Conservation (phyloP, 371 early-diverging fungal species). For the Mucor mucedo region DNA sequence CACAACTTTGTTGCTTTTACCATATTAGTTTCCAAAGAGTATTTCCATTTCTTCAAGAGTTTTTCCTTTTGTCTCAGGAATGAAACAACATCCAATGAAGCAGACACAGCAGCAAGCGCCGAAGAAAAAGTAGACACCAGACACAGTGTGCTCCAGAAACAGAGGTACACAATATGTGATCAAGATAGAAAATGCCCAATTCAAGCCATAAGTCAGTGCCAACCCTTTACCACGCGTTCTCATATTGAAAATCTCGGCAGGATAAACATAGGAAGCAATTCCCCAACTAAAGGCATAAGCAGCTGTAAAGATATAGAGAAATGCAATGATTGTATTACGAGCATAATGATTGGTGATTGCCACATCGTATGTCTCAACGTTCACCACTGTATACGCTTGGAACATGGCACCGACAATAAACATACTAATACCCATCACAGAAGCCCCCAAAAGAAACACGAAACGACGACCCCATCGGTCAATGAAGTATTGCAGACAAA, state of each 20-base stretch:
- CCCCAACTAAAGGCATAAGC: slow-evolving; percentile 63
- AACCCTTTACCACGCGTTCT: slow-evolving; percentile 51
- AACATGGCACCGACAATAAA: slow-evolving; percentile 52
- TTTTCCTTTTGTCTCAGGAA: slow-evolving; percentile 61
- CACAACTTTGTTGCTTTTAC: not conserved
- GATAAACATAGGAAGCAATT: slow-evolving; percentile 62
- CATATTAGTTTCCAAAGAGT: slow-evolving; percentile 7
- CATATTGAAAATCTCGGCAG: slow-evolving; percentile 67
- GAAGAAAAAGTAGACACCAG: slow-evolving; percentile 63
- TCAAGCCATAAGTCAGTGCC: slow-evolving; percentile 59
- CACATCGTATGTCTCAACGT: slow-evolving; percentile 28
- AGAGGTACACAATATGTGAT: slow-evolving; percentile 49
- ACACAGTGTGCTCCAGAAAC: slow-evolving; percentile 58
- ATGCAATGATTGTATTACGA: slow-evolving; percentile 45
- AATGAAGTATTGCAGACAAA: slow-evolving; percentile 62
- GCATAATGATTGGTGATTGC: slow-evolving; percentile 34
- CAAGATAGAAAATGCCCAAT: slow-evolving; percentile 63
- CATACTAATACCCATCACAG: slow-evolving; percentile 46
- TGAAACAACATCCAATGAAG: slow-evolving; percentile 54
- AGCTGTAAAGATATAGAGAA: slow-evolving; percentile 49
- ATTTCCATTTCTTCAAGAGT: slow-evolving; percentile 62
- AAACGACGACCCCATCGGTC: slow-evolving; percentile 48
- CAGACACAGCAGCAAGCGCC: slow-evolving; percentile 46
- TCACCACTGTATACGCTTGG: slow-evolving; percentile 32
- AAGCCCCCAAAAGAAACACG: slow-evolving; percentile 46